Conservation (phyloP, 768 basidiomycete species). For the Boletus reticulatus region DNA sequence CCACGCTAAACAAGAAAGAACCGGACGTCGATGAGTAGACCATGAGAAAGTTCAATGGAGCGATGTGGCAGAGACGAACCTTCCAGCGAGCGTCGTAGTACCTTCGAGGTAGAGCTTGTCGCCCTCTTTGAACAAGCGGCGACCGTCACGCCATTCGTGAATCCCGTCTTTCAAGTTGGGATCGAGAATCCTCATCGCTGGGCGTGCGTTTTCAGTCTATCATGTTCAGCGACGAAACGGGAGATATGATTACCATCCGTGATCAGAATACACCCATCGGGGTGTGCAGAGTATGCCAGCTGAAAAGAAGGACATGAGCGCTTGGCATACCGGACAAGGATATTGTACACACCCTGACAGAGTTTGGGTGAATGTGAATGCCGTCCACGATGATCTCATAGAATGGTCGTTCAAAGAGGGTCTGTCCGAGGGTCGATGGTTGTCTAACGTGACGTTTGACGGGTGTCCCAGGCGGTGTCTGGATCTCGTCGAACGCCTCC, state of each 20-base stretch:
- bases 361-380: constrained; percentile 88
- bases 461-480: constrained; percentile 57
- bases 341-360: constrained; percentile 62
- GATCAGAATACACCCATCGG: constrained; percentile 84
- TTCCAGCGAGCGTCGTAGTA: constrained; percentile 86
- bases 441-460: constrained; percentile 19
- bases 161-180: constrained; percentile 80
- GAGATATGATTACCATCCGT: constrained; percentile 67
- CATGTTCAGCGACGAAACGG: neutral
- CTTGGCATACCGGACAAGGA: neutral
- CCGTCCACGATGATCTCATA: constrained; percentile 92
- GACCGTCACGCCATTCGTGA: constrained; percentile 86
- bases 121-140: constrained; percentile 78
- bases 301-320: constrained; percentile 26
- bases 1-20: constrained; percentile 46
- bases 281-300: constrained; percentile 81
- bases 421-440: constrained; percentile 42
- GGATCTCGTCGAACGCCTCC: constrained; percentile 61
- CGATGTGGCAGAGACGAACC: constrained; percentile 40
- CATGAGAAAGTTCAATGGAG: neutral
- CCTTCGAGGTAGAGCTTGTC: constrained; percentile 80
- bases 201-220: constrained; percentile 3
- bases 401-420: constrained; percentile 65
- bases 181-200: constrained; percentile 86
- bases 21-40: neutral